Evolutionary conservation across 345 rosid genomes (phyloP).

Genomic region (Murraya paniculata): DNA sequence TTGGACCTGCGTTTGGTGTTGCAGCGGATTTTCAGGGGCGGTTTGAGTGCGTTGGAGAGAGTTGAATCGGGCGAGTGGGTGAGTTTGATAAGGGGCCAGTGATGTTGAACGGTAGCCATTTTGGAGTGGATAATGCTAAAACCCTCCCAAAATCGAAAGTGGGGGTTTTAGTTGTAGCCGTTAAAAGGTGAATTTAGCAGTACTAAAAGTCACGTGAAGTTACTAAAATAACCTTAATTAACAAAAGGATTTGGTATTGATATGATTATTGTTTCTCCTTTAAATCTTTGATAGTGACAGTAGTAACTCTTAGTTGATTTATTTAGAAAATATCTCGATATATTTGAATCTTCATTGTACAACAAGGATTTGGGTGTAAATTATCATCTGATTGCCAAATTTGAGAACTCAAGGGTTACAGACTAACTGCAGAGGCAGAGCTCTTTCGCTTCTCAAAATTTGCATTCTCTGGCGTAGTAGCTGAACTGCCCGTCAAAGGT

Average conservation of each 20-base stretch:
- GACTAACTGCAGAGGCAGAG: neutral
- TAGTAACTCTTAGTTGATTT: too few relatives aligned
- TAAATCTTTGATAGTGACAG: too few relatives aligned
- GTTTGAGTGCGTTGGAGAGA: conserved; percentile 7
- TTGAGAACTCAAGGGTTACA: neutral
- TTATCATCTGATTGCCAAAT: neutral
- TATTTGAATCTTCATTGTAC: too few relatives aligned
- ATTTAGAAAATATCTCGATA: too few relatives aligned
- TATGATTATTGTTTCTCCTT: too few relatives aligned
- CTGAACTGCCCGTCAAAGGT: neutral
- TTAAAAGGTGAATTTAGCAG: neutral
- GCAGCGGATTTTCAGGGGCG: conserved; percentile 21
- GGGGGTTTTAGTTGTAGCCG: neutral
- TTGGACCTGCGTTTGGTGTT: conserved; percentile 26
- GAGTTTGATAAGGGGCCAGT: conserved; percentile 14
- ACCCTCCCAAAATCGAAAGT: neutral
- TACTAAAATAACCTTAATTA: neutral
- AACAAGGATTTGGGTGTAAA: too few relatives aligned
- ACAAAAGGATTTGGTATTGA: too few relatives aligned
- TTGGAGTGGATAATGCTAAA: conserved; percentile 1
- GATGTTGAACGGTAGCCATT: conserved; percentile 21
- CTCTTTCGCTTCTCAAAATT: neutral
- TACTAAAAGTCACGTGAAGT: too few relatives aligned
- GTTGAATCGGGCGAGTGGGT: conserved; percentile 11
- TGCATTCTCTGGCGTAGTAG: neutral